Conservation (phyloP, 805 yeast genomes). For the Wickerhamiella bombiphila region DNA sequence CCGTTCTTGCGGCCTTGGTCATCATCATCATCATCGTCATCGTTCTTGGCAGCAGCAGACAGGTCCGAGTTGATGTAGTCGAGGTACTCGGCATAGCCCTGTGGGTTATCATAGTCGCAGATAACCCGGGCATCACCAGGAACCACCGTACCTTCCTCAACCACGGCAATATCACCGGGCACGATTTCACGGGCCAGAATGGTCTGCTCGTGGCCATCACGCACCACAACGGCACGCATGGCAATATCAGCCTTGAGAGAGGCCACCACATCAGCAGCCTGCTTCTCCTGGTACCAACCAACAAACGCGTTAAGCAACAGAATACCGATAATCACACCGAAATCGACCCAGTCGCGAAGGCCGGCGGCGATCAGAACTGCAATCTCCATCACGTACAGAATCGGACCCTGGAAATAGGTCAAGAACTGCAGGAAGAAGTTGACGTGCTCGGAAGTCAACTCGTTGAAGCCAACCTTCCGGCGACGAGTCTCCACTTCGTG, state of each 20-base stretch:
- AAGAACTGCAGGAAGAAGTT: constrained; percentile 65
- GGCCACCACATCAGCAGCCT: constrained; percentile 95
- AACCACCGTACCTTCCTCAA: constrained; percentile 86
- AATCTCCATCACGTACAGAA: constrained; percentile 92
- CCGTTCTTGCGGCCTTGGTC: constrained; percentile 60
- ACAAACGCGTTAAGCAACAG: constrained; percentile 77
- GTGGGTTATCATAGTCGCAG: constrained; percentile 25
- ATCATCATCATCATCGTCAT: constrained; percentile 20
- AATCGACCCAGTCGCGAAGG: constrained; percentile 95
- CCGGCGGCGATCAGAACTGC: constrained; percentile 92
- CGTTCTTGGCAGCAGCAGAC: constrained; percentile 18
- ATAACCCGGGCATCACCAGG: constrained; percentile 83
- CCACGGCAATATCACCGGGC: constrained; percentile 85
- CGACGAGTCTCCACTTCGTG: constrained; percentile 72
- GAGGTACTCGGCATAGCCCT: constrained; percentile 26
- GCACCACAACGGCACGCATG: constrained; percentile 70
- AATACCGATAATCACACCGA: constrained; percentile 90
- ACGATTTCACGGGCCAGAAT: constrained; percentile 74
- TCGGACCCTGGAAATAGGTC: constrained; percentile 84
- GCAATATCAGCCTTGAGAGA: constrained; percentile 91
- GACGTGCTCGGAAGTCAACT: constrained; percentile 77
- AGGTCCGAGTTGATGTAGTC: constrained; percentile 27
- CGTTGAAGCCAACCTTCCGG: constrained; percentile 79
- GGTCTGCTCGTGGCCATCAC: constrained; percentile 70
- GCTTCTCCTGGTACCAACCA: constrained; percentile 95